These are phyloP conservation scores for Candida odintsovae DNA, from an alignment of 805 yeast genomes.

Conservation along the genomic window DNA sequence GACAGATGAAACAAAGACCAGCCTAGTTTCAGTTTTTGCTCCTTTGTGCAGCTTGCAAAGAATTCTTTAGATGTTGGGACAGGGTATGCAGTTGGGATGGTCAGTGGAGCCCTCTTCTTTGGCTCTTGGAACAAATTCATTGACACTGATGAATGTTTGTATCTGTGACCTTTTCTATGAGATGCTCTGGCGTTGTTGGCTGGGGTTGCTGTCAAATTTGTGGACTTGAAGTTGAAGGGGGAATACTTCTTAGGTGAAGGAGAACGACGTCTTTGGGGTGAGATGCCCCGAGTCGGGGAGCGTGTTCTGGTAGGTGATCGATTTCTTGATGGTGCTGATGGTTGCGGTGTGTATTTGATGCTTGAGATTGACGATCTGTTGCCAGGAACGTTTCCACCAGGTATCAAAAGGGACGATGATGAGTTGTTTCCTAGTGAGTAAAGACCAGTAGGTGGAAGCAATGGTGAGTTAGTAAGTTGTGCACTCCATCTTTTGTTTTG, in stretches of 20 bases:
- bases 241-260: slow-evolving; percentile 24
- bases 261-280: slow-evolving; percentile 26
- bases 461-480: slow-evolving; percentile 8
- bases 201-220: slow-evolving; percentile 29
- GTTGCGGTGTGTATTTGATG: slow-evolving; percentile 22
- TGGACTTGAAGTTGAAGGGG: slow-evolving; percentile 67
- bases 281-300: slow-evolving; percentile 24
- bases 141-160: slow-evolving; percentile 93
- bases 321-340: slow-evolving; percentile 19
- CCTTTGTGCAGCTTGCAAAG: slow-evolving; percentile 46
- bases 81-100: slow-evolving; percentile 61
- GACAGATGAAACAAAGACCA: slow-evolving; percentile 58
- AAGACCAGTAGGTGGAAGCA: slow-evolving; percentile 7
- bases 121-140: slow-evolving; percentile 96
- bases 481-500: slow-evolving; percentile 14
- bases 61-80: slow-evolving; percentile 52
- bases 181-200: slow-evolving; percentile 44
- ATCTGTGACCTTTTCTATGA: slow-evolving; percentile 89
- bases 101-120: slow-evolving; percentile 63
- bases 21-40: slow-evolving; percentile 51
- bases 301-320: slow-evolving; percentile 25
- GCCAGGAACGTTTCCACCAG: slow-evolving; percentile 25
- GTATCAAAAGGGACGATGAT: slow-evolving; percentile 16
- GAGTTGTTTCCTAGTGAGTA: slow-evolving; percentile 16
- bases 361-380: slow-evolving; percentile 22